Evolutionary conservation across 1,284 basidiomycete species (phyloP).

Genomic region (Inonotus obliquus): DNA sequence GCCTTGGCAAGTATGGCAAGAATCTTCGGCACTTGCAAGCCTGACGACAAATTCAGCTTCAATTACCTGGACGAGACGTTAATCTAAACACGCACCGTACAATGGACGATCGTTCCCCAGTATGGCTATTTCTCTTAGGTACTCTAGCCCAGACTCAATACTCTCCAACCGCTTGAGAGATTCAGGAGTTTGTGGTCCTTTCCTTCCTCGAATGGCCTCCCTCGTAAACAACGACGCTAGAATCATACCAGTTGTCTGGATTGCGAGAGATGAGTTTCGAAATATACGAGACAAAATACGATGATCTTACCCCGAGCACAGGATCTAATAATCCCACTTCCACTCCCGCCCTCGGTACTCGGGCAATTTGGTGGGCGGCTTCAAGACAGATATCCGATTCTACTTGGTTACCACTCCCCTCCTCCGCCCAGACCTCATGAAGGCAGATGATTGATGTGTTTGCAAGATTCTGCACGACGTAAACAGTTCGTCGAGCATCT

Average conservation of each 20-base stretch:
- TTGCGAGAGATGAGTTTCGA: neutral
- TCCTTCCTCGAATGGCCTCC: conserved; percentile 20
- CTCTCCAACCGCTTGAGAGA: neutral
- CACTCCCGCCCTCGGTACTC: conserved; percentile 8
- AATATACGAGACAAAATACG: neutral
- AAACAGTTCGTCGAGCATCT: conserved; percentile 21
- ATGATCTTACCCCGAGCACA: conserved; percentile 25
- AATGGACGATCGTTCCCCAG: neutral
- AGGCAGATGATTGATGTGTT: conserved; percentile 32
- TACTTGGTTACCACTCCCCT: conserved; percentile 21
- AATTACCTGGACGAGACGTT: no score
- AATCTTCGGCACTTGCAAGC: conserved; percentile 1
- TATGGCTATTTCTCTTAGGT: neutral
- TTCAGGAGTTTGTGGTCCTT: neutral
- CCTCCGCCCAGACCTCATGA: conserved; percentile 29
- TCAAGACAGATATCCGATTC: conserved; percentile 26
- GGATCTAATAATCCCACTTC: conserved; percentile 22
- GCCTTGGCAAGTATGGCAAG: neutral
- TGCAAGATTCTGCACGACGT: conserved; percentile 30
- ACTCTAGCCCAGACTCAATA: neutral
- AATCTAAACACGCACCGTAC: neutral
- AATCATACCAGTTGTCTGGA: conserved; percentile 26
- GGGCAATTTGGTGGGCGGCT: conserved; percentile 14
- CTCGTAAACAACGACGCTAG: conserved; percentile 24
- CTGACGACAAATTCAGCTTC: neutral